Evolutionary conservation across 1,139 yeast species (phyloP), one percentile per base, ranked within the genome.

Genomic region (Yamadazyma aaseri): DNA sequence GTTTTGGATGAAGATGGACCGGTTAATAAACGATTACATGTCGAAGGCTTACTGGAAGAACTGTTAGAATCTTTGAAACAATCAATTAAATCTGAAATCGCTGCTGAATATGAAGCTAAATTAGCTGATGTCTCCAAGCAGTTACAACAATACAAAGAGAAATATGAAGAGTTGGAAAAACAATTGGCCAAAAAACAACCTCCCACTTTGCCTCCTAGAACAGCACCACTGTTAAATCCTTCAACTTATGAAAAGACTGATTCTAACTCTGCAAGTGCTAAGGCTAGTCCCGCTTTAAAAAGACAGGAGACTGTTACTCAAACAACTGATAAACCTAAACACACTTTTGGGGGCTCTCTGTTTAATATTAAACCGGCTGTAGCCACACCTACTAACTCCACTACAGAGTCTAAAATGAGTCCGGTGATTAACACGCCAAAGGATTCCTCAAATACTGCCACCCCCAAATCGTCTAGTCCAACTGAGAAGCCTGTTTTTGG

Each of bases 401-500:
- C 36, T 18, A 16, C 28, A n/a, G 42, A 37, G 6, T 21, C 42
- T 11, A 14, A 29, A n/a, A 24, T 23, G 6, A 7, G 11, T 6
- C n/a, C 17, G 17, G 30, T 8, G 34, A 20, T 29, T 9, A 23
- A 31, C 5, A 45, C 47, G n/a, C 46, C 49, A 3, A 42, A 45
- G 36, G 42, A 39, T 26, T 6, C 28, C 10, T 3, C 32, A 11
- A 27, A 36, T 14, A 32, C 26, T 14, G 32, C 44, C 16, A 28
- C 40, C 1, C 33, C 41, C n/a, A 15, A 20, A 9, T 12, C 30
- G 4, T 9, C 25, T 13, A 18, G 31, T 5, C 28, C 20, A 7
- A 17, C 56, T 4, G 37, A 53, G 24, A 55, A 52, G 35, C 69
- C 68, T 2, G 67, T 61, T 1, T 69, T 69, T 51, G 75, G 75